Evolutionary conservation across 2,329 filamentous ascomycete genomes (phyloP).

Genomic region (Leptoxyphium fumago): DNA sequence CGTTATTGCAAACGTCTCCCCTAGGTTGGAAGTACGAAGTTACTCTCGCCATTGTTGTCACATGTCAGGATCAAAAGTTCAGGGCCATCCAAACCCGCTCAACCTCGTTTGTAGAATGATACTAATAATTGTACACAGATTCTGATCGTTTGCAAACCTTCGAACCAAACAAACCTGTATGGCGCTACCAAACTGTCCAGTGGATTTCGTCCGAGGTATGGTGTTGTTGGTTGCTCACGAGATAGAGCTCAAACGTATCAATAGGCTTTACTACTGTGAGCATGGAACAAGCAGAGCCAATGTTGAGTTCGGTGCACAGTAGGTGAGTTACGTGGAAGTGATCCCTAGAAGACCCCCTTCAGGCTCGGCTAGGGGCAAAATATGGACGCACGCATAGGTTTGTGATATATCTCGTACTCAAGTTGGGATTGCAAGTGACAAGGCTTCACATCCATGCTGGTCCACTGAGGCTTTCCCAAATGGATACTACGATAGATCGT

Average conservation of each 20-base stretch:
- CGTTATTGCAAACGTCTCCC: slow-evolving; percentile 19
- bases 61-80: neutral
- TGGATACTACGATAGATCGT: slow-evolving; percentile 4
- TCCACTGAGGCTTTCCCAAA: slow-evolving; percentile 11
- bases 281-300: slow-evolving; percentile 6
- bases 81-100: slow-evolving; percentile 3
- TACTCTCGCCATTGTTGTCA: neutral
- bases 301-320: slow-evolving; percentile 12
- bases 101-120: slow-evolving; percentile 14
- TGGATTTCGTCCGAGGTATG: slow-evolving; percentile 14
- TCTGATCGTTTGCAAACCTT: slow-evolving; percentile 9
- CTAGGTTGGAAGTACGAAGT: slow-evolving; percentile 7
- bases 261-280: slow-evolving; percentile 11
- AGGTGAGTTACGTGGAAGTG: neutral
- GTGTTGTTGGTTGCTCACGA: slow-evolving; percentile 14
- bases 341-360: neutral
- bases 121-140: slow-evolving; percentile 12
- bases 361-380: neutral
- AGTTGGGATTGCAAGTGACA: neutral
- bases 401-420: slow-evolving; percentile 1
- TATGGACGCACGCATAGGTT: slow-evolving; percentile 9
- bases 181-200: slow-evolving; percentile 6
- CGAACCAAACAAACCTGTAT: slow-evolving; percentile 9
- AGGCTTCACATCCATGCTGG: slow-evolving; percentile 7
- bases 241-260: slow-evolving; percentile 8